A percentile compares a stretch with the other conserved stretches of the same genome.
Evolutionary conservation across 2,329 filamentous ascomycete species (phyloP).

Genomic region (Sporothrix brasiliensis): DNA sequence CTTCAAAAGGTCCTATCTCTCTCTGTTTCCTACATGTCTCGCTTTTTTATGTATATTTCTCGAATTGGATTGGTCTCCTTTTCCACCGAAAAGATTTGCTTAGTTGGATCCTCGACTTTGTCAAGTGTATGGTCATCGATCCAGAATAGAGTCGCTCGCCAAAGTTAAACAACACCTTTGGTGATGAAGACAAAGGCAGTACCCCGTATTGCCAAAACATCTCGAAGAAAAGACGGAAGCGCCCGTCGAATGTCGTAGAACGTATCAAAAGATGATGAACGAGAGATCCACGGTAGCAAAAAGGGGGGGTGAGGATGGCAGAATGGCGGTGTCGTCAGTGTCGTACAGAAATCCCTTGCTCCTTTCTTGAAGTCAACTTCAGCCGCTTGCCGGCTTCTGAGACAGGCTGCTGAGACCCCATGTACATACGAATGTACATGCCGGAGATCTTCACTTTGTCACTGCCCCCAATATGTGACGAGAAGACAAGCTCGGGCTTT

Average conservation of each 20-base stretch:
- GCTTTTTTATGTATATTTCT: not conserved
- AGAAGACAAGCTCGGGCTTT: not conserved
- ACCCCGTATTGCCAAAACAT: not conserved
- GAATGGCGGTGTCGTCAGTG: conserved; percentile 17
- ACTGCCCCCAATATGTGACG: conserved; percentile 4
- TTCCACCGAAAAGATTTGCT: not conserved
- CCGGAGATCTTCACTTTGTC: not conserved
- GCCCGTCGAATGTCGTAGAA: no score
- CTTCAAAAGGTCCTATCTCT: conserved; percentile 12
- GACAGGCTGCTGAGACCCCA: conserved; percentile 4
- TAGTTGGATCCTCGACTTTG: not conserved
- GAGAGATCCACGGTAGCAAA: not conserved
- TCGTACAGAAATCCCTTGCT: not conserved
- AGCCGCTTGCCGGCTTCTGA: not conserved
- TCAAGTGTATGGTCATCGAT: not conserved
- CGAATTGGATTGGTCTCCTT: not conserved
- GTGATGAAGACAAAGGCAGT: not conserved
- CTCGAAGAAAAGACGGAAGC: not conserved
- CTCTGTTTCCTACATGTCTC: not conserved
- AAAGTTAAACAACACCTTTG: not conserved
- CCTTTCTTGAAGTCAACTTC: not conserved
- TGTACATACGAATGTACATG: not conserved
- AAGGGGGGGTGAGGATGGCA: not conserved
- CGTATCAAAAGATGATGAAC: not conserved
- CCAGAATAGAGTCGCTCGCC: not conserved